phyloP scores from a whole-genome alignment of 2,329 filamentous ascomycete species.

The Aspergillus pseudoglaucus region DNA sequence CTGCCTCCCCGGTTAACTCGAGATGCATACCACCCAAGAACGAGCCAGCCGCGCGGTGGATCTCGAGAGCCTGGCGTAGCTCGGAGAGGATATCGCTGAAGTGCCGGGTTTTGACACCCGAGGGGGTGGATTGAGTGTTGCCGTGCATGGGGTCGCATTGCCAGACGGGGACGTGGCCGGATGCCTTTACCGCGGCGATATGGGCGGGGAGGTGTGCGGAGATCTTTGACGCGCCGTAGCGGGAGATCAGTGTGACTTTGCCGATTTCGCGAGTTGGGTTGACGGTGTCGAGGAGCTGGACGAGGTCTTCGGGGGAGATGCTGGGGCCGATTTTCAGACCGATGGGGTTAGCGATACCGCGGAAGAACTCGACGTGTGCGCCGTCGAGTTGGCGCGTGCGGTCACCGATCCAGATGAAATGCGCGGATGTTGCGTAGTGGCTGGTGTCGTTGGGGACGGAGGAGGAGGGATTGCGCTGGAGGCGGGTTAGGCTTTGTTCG shows the following conservation, averaged over 20 bases:
- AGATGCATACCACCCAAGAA: slow-evolving; percentile 92
- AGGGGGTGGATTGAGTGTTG: slow-evolving; percentile 59
- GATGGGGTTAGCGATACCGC: slow-evolving; percentile 90
- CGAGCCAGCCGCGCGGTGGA: slow-evolving; percentile 76
- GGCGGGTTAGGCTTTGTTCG: slow-evolving; percentile 77
- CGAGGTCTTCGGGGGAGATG: slow-evolving; percentile 69
- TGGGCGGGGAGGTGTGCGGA: slow-evolving; percentile 69
- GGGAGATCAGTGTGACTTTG: slow-evolving; percentile 93
- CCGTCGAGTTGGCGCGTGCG: slow-evolving; percentile 89
- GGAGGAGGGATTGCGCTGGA: slow-evolving; percentile 56
- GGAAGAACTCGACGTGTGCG: slow-evolving; percentile 95
- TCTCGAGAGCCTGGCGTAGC: slow-evolving; percentile 71
- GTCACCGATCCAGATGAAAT: slow-evolving; percentile 98
- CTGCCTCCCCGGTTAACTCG: slow-evolving; percentile 89
- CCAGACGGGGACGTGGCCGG: slow-evolving; percentile 76
- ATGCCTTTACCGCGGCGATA: slow-evolving; percentile 80
- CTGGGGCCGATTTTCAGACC: slow-evolving; percentile 93
- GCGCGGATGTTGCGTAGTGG: slow-evolving; percentile 90
- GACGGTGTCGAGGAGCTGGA: slow-evolving; percentile 72
- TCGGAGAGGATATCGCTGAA: slow-evolving; percentile 89
- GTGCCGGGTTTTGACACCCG: slow-evolving; percentile 83
- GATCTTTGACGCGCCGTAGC: slow-evolving; percentile 79
- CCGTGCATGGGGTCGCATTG: slow-evolving; percentile 99
- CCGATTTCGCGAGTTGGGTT: slow-evolving; percentile 78
- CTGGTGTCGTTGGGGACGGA: slow-evolving; percentile 41